Evolutionary conservation across 2,329 filamentous ascomycete genomes (phyloP), one percentile per base, ranked within the genome.

Genomic region (Lecanosticta acicola): DNA sequence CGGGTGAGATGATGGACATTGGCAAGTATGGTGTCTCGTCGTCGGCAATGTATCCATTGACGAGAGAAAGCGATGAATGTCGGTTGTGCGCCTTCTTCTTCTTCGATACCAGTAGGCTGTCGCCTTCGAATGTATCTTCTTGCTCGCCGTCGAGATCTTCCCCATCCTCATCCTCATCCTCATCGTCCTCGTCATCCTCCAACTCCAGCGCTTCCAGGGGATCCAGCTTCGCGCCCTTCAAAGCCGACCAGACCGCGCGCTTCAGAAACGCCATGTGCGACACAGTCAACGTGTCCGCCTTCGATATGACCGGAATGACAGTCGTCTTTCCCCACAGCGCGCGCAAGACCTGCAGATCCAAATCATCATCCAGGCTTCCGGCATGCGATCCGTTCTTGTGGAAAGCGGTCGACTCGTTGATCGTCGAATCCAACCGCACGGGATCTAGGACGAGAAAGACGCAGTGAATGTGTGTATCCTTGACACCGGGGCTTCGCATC

Each of bases 391-490:
- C 53, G 32, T 42, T 44, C 35, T 49, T 51, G 21, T 57, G 49
- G 16, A 43, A 45, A 11, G 49, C 44, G 19, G 42, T 29, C 2
- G 53, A 47, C 10, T 39, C 36, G 13, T 45, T 54, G 13, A 61
- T 48, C 59, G 91, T 96, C 57, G 82, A 77, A 62, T 95, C 90
- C 18, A 98, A 80, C 37, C 87, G 49, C 42, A 81, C 75, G 1
- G 93, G 93, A 65, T 98, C 93, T 44, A 98, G 80, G 45, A 98
- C 74, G 45, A 97, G 76, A 69, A 98, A 95, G 44, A 89, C 89
- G 56, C 88, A 94, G 66, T 98, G 93, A 55, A 98, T 95, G 67
- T 98, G 93, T 41, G 91, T 96, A 71, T 98, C 93, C 65, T 89
- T 87, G 54, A 87, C 85, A 45, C 90, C 91, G 19, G 93, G 91